These are phyloP conservation scores for Penicillium sp. DNA, from an alignment of 2,329 filamentous ascomycete genomes.

Conservation along the genomic window DNA sequence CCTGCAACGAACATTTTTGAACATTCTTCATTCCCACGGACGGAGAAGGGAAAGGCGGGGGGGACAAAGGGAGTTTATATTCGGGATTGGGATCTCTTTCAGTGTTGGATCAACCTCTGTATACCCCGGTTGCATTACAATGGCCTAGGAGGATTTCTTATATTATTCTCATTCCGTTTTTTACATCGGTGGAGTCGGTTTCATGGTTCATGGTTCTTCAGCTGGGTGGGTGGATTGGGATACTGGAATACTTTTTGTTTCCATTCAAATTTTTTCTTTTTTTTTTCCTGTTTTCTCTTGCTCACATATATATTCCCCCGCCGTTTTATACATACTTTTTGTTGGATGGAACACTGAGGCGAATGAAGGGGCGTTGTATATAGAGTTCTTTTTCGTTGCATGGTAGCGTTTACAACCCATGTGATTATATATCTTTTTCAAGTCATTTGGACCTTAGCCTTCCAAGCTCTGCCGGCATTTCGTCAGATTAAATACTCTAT, in stretches of 20 bases:
- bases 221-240: not conserved
- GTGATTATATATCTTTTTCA: not conserved
- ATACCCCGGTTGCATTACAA: constrained; percentile 21
- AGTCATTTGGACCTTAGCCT: not conserved
- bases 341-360: constrained; percentile 1
- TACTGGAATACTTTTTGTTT: constrained; percentile 1
- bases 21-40: not conserved
- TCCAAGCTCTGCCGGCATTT: not conserved
- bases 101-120: constrained; percentile 9
- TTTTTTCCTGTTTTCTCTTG: not conserved
- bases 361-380: constrained; percentile 10
- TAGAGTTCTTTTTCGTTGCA: constrained; percentile 3
- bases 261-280: not conserved
- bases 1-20: constrained; percentile 8
- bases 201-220: constrained; percentile 5
- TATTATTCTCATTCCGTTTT: constrained; percentile 16
- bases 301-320: constrained; percentile 10
- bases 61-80: constrained; percentile 7
- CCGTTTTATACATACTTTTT: constrained; percentile 13
- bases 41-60: not conserved
- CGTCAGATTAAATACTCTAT: no score
- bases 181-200: constrained; percentile 19
- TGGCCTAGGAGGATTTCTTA: constrained; percentile 15
- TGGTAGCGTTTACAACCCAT: not conserved
- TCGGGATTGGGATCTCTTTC: not conserved